Evolutionary conservation across 179 eudicot species (phyloP), one percentile per base, ranked within the genome.

Genomic region (Amaranthus tricolor): DNA sequence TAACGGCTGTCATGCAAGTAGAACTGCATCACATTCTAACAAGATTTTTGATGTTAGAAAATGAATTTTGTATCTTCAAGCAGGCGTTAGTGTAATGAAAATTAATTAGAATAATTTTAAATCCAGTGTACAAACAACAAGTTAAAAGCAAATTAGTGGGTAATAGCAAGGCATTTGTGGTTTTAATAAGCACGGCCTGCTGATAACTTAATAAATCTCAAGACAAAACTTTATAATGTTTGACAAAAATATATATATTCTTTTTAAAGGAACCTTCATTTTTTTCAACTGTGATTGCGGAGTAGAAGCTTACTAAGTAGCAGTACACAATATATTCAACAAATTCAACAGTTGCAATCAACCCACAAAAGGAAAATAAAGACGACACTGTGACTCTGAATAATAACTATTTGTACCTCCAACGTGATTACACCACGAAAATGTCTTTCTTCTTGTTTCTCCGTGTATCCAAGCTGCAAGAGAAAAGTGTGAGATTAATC

Each of bases 401-500:
- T 31, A 31, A 31, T 31, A 31, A 31, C 9, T 21, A 21, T 58
- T 57, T 78, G 75, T 86, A 93, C 99, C 98, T 96, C 98, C 86
- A 96, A 86, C 66, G 92, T 96, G 83, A 96, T 91, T 59, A 91
- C 97, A 24, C 98, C 99, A 49, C 93, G 99, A 58, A 96, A 96
- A 84, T 90, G 98, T 52, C 87, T 84, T 83, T 96, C 99, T 86
- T 96, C 99, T 76, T 93, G 99, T 83, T 89, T 93, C 79, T 93
- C 91, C 51, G 98, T 93, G 86, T 96, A 96, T 55, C 98, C 99
- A 82, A 96, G 99, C 99, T 96, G 94, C 87, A 86, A 72, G 57
- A 66, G 45, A 70, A 70, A 11, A 8, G 9, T 59, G 64, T 6
- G 54, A 51, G 24, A 15, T 10, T n/a, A 13, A 58, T 40, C 67